Evolutionary conservation across 139 green algal genomes (phyloP), one percentile per base, ranked within the genome.

Genomic region (Tetradesmus lagerheimii): DNA sequence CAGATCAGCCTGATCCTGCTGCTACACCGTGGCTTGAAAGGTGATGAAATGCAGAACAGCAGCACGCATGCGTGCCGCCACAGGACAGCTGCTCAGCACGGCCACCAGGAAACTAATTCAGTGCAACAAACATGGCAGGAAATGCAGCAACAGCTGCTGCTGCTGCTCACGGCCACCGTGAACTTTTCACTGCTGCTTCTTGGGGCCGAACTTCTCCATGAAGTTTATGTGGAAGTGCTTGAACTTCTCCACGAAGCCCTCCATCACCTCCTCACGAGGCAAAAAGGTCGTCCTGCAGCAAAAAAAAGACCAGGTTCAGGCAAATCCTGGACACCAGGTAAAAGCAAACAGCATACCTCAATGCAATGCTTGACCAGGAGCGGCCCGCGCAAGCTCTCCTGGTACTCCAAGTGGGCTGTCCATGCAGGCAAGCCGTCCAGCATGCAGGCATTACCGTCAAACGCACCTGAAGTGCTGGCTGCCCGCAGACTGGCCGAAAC

Each of bases 251-350:
- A 95, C 91, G 82, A 98, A 96, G 3, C 88, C 89, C 1, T 76
- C 76, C 93, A 98, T 97, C 37, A 96, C 93, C 80, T 98, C 96
- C 95, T 99, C 97, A 29, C 92, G 92, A 0, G 97, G 97, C 85
- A 99, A 93, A 92, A 99, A 98, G 57, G 97, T 99, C 53, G 97
- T 99, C 38, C 83, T n/a, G n/a, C n/a, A n/a, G n/a, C n/a, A n/a
- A n/a, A n/a, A n/a, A n/a, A n/a, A n/a, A n/a, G n/a, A n/a, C n/a
- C n/a, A n/a, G n/a, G n/a, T n/a, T n/a, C n/a, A n/a, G n/a, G n/a
- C n/a, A n/a, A n/a, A n/a, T n/a, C n/a, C n/a, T n/a, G n/a, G n/a
- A n/a, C n/a, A n/a, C n/a, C n/a, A n/a, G n/a, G n/a, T n/a, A n/a
- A n/a, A n/a, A n/a, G n/a, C n/a, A n/a, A n/a, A n/a, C n/a, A n/a